Evolutionary conservation across 2,329 filamentous ascomycete genomes (phyloP).

Genomic region (Phialophora macrospora): DNA sequence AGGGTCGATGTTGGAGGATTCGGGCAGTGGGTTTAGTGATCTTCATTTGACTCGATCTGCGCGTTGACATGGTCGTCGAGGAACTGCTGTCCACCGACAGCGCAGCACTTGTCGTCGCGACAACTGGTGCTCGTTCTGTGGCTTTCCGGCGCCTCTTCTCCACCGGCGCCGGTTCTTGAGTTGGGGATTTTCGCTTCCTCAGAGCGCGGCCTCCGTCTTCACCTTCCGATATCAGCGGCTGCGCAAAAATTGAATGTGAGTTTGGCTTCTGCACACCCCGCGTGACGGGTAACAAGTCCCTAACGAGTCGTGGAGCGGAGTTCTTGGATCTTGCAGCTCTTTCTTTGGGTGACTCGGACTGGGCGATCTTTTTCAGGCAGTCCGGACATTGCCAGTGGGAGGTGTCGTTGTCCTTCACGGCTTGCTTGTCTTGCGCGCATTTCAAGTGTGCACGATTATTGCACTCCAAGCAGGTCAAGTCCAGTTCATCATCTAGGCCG

Average conservation of each 20-base stretch:
- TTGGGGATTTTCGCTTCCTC: slow-evolving; percentile 83
- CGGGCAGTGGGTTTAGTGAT: slow-evolving; percentile 33
- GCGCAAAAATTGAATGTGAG: slow-evolving; percentile 72
- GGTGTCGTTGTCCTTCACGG: slow-evolving; percentile 55
- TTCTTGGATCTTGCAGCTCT: slow-evolving; percentile 56
- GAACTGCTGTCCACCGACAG: slow-evolving; percentile 25
- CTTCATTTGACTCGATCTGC: slow-evolving; percentile 49
- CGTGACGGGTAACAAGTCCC: slow-evolving; percentile 73
- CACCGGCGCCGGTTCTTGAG: slow-evolving; percentile 54
- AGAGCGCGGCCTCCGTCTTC: slow-evolving; percentile 75
- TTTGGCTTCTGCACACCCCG: slow-evolving; percentile 68
- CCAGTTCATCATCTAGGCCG: slow-evolving; percentile 76
- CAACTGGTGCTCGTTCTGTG: slow-evolving; percentile 28
- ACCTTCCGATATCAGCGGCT: slow-evolving; percentile 38
- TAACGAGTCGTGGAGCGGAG: slow-evolving; percentile 68
- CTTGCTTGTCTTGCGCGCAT: slow-evolving; percentile 76
- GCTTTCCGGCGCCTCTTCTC: slow-evolving; percentile 37
- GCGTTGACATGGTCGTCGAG: slow-evolving; percentile 41
- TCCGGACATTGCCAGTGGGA: slow-evolving; percentile 38
- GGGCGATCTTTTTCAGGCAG: slow-evolving; percentile 55
- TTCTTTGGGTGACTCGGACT: slow-evolving; percentile 49
- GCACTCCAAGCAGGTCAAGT: slow-evolving; percentile 76
- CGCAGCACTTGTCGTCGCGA: slow-evolving; percentile 34
- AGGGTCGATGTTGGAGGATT: slow-evolving; percentile 39
- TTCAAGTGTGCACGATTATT: slow-evolving; percentile 87